Evolutionary conservation across 805 yeast genomes (phyloP), one percentile per base, ranked within the genome.

Genomic region (Candida chilensis): DNA sequence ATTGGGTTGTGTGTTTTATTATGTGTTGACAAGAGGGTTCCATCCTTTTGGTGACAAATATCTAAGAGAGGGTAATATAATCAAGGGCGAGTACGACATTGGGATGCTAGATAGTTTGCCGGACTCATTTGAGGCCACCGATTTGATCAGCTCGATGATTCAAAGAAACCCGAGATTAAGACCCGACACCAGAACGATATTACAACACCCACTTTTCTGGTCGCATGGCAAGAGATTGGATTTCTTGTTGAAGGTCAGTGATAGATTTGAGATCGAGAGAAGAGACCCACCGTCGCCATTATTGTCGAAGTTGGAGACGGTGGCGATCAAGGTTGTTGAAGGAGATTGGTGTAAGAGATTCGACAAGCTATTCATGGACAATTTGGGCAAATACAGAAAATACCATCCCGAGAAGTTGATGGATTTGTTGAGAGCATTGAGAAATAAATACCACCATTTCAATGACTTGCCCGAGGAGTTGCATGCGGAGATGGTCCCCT

Each of bases 31-130:
- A 0, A 73, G 72, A 11, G 97, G 98, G 0, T 48, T 54, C 6
- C 99, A 92, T 61, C 98, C 99, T 4, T 92, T 84, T 60, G 99
- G 99, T n/a, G 92, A 83, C 44, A 63, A 85, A 28, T 86, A 85
- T 44, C 50, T 79, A 43, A 67, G 98, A 32, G 97, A 92, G 45
- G 92, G 83, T 9, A 88, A 92, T 45, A 87, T 92, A 12, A 73
- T 86, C 36, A 77, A 72, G 40, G 82, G 80, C 12, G 65, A 68
- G 12, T 78, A 60, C 48, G 61, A 66, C 36, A 52, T 79, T 27
- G 57, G 63, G 4, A 51, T 58, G n/a, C 51, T 84, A 16, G 60
- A 64, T 8, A 46, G 33, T 16, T 64, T 32, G 41, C 61, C 57
- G 5, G 78, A 72, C 34, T 53, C 60, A 5, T 54, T 54, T 22